Evolutionary conservation across 306 rosid genomes (phyloP).

Genomic region (Cucurbita ficifolia): DNA sequence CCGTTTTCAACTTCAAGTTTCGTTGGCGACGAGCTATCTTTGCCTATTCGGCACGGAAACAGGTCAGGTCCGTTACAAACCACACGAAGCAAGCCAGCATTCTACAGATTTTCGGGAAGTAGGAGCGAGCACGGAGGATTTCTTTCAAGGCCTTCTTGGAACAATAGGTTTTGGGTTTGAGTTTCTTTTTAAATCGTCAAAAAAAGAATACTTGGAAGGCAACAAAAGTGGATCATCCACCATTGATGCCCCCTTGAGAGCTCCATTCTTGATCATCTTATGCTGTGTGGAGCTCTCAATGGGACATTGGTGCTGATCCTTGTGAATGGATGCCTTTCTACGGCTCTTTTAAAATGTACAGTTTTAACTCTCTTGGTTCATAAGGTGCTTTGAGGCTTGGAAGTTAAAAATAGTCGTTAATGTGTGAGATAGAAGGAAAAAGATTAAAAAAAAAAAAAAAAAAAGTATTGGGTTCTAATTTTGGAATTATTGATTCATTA

Average conservation of each 20-base stretch:
- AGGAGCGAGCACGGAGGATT: conserved; percentile 63
- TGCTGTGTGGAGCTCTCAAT: not conserved
- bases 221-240: not conserved
- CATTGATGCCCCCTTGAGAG: conserved; percentile 1
- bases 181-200: not conserved
- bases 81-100: conserved; percentile 50
- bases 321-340: conserved; percentile 12
- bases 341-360: conserved; percentile 39
- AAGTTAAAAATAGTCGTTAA: not conserved
- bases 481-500: conserved; percentile 43
- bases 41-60: conserved; percentile 57
- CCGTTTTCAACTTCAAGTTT: conserved; percentile 57
- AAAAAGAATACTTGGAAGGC: too few species aligned
- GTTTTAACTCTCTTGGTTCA: conserved; percentile 15
- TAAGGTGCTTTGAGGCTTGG: conserved; percentile 31
- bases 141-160: conserved; percentile 39
- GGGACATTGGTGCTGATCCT: not conserved
- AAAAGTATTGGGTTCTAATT: conserved; percentile 36
- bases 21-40: conserved; percentile 36
- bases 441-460: not conserved
- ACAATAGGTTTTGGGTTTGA: conserved; percentile 31
- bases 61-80: conserved; percentile 81
- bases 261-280: not conserved
- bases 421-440: not conserved
- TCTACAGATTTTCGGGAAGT: conserved; percentile 47